Evolutionary conservation across 352 stramenopile species (phyloP), one percentile per base, ranked within the genome.

Genomic region (Phytophthora fragariae): DNA sequence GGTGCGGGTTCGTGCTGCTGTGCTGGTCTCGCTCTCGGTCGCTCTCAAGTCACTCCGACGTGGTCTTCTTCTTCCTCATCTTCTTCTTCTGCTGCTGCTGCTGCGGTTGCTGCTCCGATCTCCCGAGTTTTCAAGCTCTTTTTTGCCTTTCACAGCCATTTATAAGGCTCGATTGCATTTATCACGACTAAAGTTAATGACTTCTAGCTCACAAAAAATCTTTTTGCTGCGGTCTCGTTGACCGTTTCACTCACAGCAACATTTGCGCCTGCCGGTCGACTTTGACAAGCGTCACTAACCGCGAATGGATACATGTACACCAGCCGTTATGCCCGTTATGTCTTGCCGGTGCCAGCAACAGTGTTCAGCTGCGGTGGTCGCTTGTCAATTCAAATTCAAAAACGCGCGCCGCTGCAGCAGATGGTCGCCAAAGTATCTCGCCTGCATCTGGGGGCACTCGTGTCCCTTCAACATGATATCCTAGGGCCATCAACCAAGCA

Each of bases 371-470:
- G 24, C 24, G 24, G 35, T 21, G 21, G 29, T 54, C 37, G 50
- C 61, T n/a, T 61, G 49, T 68, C 50, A 60, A 54, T 27, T 66
- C 59, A 66, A 66, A 57, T 58, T 66, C 44, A 44, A 57, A 44
- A 41, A 6, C 9, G 10, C 35, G 35, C 35, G 35, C 8, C 35
- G 19, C 12, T n/a, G 17, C 12, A 41, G 35, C 35, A 41, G 35
- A 3, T 41, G 35, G 35, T 12, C 8, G 35, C 8, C 8, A 41
- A 49, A 15, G 15, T 2, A 41, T 49, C 41, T 49, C 15, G 41
- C 14, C 41, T 49, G 41, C 41, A 49, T 49, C 41, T 49, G 41
- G 41, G 41, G 41, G 35, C 14, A 19, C 5, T 49, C 41, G 41
- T 49, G 41, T 21, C 41, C 41, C 14, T 49, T 49, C 41, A 49